Conservation (phyloP, 345 rosid species). For the Syzygium aromaticum region DNA sequence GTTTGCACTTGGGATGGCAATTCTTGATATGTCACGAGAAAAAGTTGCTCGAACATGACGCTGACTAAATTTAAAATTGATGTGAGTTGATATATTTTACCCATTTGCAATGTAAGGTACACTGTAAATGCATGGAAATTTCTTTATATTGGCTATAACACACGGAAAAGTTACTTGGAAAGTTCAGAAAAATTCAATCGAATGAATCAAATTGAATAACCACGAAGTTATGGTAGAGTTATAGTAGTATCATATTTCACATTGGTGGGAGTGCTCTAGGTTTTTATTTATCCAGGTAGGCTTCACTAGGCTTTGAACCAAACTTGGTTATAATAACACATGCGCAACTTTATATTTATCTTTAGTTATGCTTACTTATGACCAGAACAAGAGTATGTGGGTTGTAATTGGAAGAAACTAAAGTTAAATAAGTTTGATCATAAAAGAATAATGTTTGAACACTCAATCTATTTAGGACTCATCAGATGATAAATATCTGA, state of each 20-base stretch:
- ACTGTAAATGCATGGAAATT: not conserved
- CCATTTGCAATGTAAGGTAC: not conserved
- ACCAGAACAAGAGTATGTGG: not conserved
- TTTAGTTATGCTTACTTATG: too few relatives aligned
- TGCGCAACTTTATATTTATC: not conserved
- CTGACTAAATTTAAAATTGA: too few relatives aligned
- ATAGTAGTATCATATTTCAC: not conserved
- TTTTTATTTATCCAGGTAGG: not conserved
- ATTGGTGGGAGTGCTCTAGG: not conserved
- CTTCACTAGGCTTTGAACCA: not conserved
- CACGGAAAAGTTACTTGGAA: not conserved
- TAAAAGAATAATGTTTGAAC: not conserved
- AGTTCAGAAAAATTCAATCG: too few relatives aligned
- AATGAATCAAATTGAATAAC: not conserved
- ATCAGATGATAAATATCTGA: not conserved
- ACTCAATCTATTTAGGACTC: not conserved
- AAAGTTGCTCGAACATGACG: not conserved
- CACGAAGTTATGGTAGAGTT: not conserved
- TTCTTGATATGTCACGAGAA: not conserved
- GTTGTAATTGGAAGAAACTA: not conserved
- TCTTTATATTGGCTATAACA: not conserved
- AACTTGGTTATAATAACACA: not conserved
- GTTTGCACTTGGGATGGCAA: not conserved
- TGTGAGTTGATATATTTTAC: not conserved
- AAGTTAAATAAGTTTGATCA: not conserved